Conservation (phyloP, 139 green algal species). For the Coelastrella sp. region DNA sequence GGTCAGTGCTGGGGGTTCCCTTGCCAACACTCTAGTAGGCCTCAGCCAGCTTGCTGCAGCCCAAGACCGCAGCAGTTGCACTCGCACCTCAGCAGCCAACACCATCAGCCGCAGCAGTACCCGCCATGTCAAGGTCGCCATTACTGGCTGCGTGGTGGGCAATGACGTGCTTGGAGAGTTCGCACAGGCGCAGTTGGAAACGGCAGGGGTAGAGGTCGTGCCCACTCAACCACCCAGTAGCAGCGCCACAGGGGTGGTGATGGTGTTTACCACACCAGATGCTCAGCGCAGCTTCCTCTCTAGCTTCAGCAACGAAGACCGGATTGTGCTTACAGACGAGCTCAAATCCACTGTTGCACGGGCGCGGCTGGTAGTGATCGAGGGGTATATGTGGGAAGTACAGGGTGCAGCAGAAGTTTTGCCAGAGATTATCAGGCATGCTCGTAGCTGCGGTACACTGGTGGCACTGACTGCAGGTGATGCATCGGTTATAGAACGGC, state of each 20-base stretch:
- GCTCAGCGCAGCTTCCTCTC: slow-evolving; percentile 93
- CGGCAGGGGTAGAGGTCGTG: slow-evolving; percentile 73
- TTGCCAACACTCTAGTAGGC: slow-evolving; percentile 93
- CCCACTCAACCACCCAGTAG: background rate
- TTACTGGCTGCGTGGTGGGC: slow-evolving; percentile 76
- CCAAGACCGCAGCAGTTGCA: slow-evolving; percentile 45
- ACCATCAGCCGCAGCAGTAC: slow-evolving; percentile 17
- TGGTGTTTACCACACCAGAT: slow-evolving; percentile 92
- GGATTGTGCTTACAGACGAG: slow-evolving; percentile 53
- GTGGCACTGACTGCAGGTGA: slow-evolving; percentile 92
- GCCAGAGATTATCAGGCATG: slow-evolving; percentile 57
- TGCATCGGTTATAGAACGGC: slow-evolving; percentile 80
- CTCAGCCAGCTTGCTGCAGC: slow-evolving; percentile 72
- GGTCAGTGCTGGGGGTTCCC: slow-evolving; percentile 84
- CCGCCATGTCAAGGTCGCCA: slow-evolving; percentile 68
- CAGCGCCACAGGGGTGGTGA: slow-evolving; percentile 82
- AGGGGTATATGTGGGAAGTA: slow-evolving; percentile 75
- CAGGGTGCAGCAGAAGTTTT: slow-evolving; percentile 62
- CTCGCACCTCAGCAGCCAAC: slow-evolving; percentile 38
- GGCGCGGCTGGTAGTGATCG: slow-evolving; percentile 73
- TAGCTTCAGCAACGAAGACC: slow-evolving; percentile 68
- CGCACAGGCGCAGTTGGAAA: slow-evolving; percentile 71
- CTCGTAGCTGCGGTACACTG: slow-evolving; percentile 62
- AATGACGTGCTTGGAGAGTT: slow-evolving; percentile 79
- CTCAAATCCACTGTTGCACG: slow-evolving; percentile 34